phyloP scores from a whole-genome alignment of 495 filamentous ascomycete genomes.

The Hypoxylon rickii region DNA sequence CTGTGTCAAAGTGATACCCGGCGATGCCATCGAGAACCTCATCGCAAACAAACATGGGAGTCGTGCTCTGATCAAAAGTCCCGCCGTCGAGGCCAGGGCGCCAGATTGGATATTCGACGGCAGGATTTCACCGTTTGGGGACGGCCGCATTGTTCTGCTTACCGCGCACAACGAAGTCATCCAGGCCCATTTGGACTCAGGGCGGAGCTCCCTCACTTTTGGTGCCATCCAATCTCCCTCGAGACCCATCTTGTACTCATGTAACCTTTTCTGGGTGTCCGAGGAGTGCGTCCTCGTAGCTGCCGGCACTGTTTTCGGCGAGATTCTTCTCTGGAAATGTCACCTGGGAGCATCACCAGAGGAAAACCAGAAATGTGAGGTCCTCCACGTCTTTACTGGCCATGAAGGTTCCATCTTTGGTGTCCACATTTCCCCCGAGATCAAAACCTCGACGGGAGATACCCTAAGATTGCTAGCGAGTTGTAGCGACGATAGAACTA shows the following conservation, averaged over 20 bases:
- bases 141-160: constrained; percentile 54
- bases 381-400: constrained; percentile 77
- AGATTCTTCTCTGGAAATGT: constrained; percentile 89
- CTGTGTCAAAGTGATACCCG: constrained; percentile 38
- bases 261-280: constrained; percentile 67
- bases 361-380: constrained; percentile 32
- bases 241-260: constrained; percentile 85
- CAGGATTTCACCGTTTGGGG: constrained; percentile 52
- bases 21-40: constrained; percentile 25
- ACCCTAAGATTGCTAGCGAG: constrained; percentile 71
- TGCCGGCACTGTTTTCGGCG: constrained; percentile 90
- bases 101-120: constrained; percentile 87
- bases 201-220: constrained; percentile 28
- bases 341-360: constrained; percentile 34
- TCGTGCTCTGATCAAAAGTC: not conserved
- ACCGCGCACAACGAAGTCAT: constrained; percentile 84
- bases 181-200: constrained; percentile 34
- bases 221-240: constrained; percentile 67
- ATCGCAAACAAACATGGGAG: constrained; percentile 13
- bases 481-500: constrained; percentile 93
- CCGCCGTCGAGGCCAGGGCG: constrained; percentile 41
- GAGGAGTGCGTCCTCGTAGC: constrained; percentile 69
- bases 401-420: constrained; percentile 96
- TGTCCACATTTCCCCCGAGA: constrained; percentile 70
- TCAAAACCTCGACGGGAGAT: constrained; percentile 44